A percentile compares a stretch with the other conserved stretches of the same genome.
Conservation (phyloP, 2,329 filamentous ascomycete species). For the Aspergillus persii region DNA sequence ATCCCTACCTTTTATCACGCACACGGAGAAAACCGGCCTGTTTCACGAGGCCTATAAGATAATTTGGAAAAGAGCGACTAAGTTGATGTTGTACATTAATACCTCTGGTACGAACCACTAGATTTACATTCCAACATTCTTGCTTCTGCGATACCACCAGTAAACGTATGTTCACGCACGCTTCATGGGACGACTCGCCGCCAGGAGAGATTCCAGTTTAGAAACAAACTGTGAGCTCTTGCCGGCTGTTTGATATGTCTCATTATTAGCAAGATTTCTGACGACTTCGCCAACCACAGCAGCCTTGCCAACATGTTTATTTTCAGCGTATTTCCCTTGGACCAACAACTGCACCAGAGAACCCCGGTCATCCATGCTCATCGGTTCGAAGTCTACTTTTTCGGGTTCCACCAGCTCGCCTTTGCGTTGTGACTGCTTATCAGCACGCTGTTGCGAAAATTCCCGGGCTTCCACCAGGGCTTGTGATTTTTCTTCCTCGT, state of each 20-base stretch:
- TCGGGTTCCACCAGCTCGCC: constrained; percentile 38
- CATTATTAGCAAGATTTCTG: constrained; percentile 40
- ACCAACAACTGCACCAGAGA: constrained; percentile 32
- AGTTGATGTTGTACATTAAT: neutral
- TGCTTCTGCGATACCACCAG: neutral
- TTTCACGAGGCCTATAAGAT: neutral
- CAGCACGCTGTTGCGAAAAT: constrained; percentile 32
- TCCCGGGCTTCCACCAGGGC: constrained; percentile 36
- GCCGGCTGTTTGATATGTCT: constrained; percentile 37
- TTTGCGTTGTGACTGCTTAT: constrained; percentile 35
- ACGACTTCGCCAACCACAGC: constrained; percentile 32
- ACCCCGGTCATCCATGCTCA: constrained; percentile 26
- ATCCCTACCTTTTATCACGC: neutral
- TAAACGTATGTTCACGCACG: constrained; percentile 14
- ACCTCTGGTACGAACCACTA: neutral
- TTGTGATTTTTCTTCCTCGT: constrained; percentile 36
- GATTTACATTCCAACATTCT: neutral
- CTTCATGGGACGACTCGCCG: constrained; percentile 27
- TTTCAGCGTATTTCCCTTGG: constrained; percentile 34
- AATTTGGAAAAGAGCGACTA: neutral
- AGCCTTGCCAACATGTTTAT: constrained; percentile 17
- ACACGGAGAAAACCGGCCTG: neutral
- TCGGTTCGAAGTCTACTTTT: constrained; percentile 26
- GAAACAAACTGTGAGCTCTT: constrained; percentile 38
- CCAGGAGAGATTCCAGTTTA: constrained; percentile 38